Base-by-base conservation (phyloP, 495 filamentous ascomycete species). In the Apiosordaria backusii region DNA sequence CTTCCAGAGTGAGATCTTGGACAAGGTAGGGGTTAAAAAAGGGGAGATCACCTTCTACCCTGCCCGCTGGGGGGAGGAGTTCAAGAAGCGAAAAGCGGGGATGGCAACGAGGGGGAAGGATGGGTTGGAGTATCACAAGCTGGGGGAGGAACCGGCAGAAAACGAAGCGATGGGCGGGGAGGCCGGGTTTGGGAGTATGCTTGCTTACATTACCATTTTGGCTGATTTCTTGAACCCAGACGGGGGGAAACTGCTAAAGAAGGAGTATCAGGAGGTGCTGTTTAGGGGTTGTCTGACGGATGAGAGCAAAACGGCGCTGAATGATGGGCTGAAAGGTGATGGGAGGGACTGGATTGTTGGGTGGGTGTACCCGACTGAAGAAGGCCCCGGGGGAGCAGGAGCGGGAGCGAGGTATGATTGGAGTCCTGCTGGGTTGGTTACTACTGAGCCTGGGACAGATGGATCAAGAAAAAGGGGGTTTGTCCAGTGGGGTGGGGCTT, bases 401-500 rank as follows among this genome's bases (percentile, higher is more conserved):
- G 40, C 40, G n/a, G 52, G 74, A 76, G 35, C 35, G 10, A 13
- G 10, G 54, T 78, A 77, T 24, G 76, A 77, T 50, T 75, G 72
- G 65, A 71, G 75, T 9, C 57, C 71, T 19, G 75, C 71, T 21
- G 79, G 79, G 7, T 24, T 79, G 64, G 58, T 80, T 50, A 63
- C 74, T 15, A 21, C 9, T n/a, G 16, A 25, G 57, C 65, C 64
- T 18, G 74, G 63, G n/a, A 64, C 68, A 35, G 70, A 72, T 4
- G 62, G 22, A 60, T 61, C 74, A 23, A 67, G 76, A 61, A 72
- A 63, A 26, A 70, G 61, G 21, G 76, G 75, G 54, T 74, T 73
- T 25, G 6, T 79, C 62, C 71, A 74, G 67, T 80, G 79, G 77
- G 72, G 74, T 6, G 79, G 78, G 3, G 69, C 68, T 22, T 73